A percentile compares a stretch with the other conserved stretches of the same genome.
phyloP scores from a whole-genome alignment of 1,284 basidiomycete species.

The Entoloma clypeatum region DNA sequence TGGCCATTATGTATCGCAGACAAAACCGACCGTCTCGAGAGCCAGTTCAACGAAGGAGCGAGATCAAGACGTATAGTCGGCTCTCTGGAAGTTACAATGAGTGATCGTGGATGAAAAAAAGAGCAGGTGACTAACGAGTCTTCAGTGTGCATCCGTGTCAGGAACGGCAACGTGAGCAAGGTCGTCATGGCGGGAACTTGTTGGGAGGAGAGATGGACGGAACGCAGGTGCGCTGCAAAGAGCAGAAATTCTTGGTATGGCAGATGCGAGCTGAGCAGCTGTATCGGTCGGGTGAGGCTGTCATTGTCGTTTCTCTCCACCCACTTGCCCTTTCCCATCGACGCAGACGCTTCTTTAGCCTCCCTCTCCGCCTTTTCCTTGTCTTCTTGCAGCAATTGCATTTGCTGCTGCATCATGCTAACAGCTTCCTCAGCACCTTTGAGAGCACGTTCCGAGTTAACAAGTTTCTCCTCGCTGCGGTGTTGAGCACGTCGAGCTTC shows the following conservation, averaged over 20 bases:
- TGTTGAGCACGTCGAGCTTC: conserved; percentile 78
- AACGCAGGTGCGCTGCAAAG: conserved; percentile 80
- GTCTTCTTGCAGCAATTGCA: conserved; percentile 69
- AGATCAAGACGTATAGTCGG: conserved; percentile 89
- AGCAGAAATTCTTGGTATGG: conserved; percentile 86
- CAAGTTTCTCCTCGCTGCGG: conserved; percentile 79
- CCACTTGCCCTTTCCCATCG: conserved; percentile 71
- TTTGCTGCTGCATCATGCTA: conserved; percentile 77
- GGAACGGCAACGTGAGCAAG: conserved; percentile 77
- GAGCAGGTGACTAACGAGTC: conserved; percentile 69
- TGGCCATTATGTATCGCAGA: conserved; percentile 86
- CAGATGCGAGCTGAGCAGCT: conserved; percentile 63
- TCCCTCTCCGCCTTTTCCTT: conserved; percentile 57
- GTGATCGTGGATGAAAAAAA: conserved; percentile 12
- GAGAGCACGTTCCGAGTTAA: conserved; percentile 77
- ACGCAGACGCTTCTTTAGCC: conserved; percentile 43
- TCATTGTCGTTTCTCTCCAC: conserved; percentile 35
- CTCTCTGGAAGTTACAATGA: conserved; percentile 51
- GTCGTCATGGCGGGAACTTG: conserved; percentile 65
- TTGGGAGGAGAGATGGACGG: conserved; percentile 57
- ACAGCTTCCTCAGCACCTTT: conserved; percentile 86
- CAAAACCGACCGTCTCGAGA: conserved; percentile 84
- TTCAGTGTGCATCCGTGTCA: conserved; percentile 79
- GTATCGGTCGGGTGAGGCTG: conserved; percentile 26
- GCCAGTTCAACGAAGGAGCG: conserved; percentile 93